phyloP scores from a whole-genome alignment of 106 monocot genomes.

The Acorus calamus region DNA sequence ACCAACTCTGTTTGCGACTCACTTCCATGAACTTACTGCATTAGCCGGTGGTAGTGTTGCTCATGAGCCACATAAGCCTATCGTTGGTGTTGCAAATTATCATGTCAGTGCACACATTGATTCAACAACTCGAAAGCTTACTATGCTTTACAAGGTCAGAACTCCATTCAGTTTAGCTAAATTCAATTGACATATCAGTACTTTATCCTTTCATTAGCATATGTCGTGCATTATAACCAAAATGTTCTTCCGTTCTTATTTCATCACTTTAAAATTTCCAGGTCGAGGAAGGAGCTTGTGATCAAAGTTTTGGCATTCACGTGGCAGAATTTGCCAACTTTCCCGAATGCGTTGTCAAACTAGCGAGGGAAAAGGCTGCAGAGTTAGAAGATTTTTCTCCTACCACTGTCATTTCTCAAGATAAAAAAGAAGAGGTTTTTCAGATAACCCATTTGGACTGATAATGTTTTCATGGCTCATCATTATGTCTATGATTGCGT shows the following conservation, averaged over 20 bases:
- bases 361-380: conserved; percentile 85
- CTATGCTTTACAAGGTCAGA: conserved; percentile 94
- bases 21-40: conserved; percentile 94
- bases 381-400: conserved; percentile 80
- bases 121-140: conserved; percentile 63
- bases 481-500: too few relatives aligned
- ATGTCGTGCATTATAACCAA: background rate
- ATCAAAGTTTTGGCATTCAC: conserved; percentile 99
- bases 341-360: conserved; percentile 70
- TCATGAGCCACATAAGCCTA: conserved; percentile 10
- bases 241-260: conserved; percentile 3
- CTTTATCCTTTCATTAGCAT: background rate
- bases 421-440: conserved; percentile 36
- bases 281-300: conserved; percentile 93
- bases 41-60: conserved; percentile 41
- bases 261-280: conserved; percentile 11
- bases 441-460: background rate
- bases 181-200: background rate
- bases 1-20: conserved; percentile 94
- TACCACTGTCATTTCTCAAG: conserved; percentile 6
- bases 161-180: background rate
- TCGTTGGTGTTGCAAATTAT: conserved; percentile 76
- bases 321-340: conserved; percentile 98
- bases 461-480: too few relatives aligned
- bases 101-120: conserved; percentile 98